Conservation (phyloP, 129 eudicot genomes). For the Pulicaria dysenterica region DNA sequence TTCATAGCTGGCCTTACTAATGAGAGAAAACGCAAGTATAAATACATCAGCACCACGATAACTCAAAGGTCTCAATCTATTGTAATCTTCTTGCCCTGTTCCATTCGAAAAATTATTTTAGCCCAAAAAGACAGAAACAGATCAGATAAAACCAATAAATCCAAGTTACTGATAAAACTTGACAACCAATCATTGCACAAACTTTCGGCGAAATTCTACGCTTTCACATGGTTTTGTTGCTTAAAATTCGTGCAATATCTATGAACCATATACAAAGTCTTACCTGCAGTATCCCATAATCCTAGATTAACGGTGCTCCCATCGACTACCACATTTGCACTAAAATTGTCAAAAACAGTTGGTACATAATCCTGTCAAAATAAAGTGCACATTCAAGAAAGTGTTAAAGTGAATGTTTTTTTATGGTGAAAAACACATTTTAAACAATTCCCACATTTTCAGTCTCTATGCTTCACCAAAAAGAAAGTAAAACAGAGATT, state of each 20-base stretch:
- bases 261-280: slow-evolving; percentile 11
- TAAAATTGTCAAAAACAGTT: slow-evolving; percentile 83
- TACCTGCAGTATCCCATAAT: slow-evolving; percentile 89
- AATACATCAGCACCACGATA: slow-evolving; percentile 90
- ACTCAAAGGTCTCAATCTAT: slow-evolving; percentile 80
- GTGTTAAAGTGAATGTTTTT: slow-evolving; percentile 6
- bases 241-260: slow-evolving; percentile 18
- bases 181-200: slow-evolving; percentile 10
- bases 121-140: not conserved
- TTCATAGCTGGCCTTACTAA: slow-evolving; percentile 83
- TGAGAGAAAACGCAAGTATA: slow-evolving; percentile 80
- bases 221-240: slow-evolving; percentile 12
- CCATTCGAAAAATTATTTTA: slow-evolving; percentile 20
- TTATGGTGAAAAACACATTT: slow-evolving; percentile 11
- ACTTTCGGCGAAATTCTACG: not conserved
- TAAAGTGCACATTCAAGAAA: slow-evolving; percentile 14
- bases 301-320: slow-evolving; percentile 82
- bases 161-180: slow-evolving; percentile 1
- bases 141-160: slow-evolving; percentile 9
- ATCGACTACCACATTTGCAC: slow-evolving; percentile 80
- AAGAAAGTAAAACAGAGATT: not conserved
- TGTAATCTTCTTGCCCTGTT: slow-evolving; percentile 86
- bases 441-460: slow-evolving; percentile 6
- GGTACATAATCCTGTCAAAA: slow-evolving; percentile 73
- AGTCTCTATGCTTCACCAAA: slow-evolving; percentile 5